These are phyloP conservation scores for Talaromyces rugulosus DNA, from an alignment of 2,329 filamentous ascomycete genomes.

Conservation along the genomic window DNA sequence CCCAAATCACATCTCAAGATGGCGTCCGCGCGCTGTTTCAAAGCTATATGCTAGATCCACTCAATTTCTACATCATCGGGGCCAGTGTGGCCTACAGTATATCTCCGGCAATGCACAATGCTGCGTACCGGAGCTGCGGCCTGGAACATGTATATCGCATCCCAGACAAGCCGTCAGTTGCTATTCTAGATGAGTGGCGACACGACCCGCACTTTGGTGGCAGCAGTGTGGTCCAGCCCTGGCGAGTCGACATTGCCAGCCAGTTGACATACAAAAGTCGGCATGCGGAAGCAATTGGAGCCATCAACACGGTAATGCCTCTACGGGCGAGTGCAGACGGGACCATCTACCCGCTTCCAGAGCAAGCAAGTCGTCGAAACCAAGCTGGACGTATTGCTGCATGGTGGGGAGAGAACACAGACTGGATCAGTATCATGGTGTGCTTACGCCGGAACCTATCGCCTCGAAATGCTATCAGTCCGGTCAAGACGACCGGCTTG, in stretches of 20 bases:
- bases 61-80: constrained; percentile 41
- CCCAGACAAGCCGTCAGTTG: constrained; percentile 31
- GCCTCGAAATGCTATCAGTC: constrained; percentile 50
- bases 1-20: constrained; percentile 34
- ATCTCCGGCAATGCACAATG: constrained; percentile 42
- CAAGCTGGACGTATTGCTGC: constrained; percentile 37
- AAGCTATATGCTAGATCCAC: constrained; percentile 38
- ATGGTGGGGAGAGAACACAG: constrained; percentile 44
- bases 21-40: constrained; percentile 37
- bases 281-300: constrained; percentile 43
- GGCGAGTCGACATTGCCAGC: constrained; percentile 37
- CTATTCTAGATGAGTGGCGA: constrained; percentile 34
- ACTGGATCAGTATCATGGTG: constrained; percentile 41
- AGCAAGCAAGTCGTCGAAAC: constrained; percentile 40
- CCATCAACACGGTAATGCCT: constrained; percentile 43
- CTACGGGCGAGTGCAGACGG: constrained; percentile 34
- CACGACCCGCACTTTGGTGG: constrained; percentile 38
- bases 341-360: constrained; percentile 31
- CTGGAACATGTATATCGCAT: constrained; percentile 38
- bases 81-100: constrained; percentile 39
- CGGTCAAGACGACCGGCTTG: constrained; percentile 46
- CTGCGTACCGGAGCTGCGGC: constrained; percentile 36
- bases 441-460: constrained; percentile 40
- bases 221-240: constrained; percentile 41
- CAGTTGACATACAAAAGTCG: constrained; percentile 36